These are phyloP conservation scores for Aspergillus sp. DNA, from an alignment of 2,329 filamentous ascomycete genomes.

Conservation along the genomic window DNA sequence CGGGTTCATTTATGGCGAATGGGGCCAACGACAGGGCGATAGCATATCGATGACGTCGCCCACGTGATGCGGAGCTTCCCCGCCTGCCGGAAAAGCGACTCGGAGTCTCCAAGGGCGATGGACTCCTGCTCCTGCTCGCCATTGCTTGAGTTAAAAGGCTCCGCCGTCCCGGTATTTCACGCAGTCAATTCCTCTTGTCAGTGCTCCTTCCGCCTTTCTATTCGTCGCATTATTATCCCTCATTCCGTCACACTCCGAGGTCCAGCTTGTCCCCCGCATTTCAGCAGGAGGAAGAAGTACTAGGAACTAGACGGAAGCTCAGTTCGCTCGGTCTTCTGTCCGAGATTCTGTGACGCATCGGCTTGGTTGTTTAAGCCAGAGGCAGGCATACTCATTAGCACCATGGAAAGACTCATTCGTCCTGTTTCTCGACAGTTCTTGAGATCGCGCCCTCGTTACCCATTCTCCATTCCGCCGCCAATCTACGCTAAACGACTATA, in stretches of 20 bases:
- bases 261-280: not conserved
- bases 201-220: not conserved
- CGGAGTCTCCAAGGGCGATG: not conserved
- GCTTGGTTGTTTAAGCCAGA: not conserved
- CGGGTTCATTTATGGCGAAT: not conserved
- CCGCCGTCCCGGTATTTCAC: not conserved
- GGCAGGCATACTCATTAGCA: not conserved
- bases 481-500: slow-evolving; percentile 39
- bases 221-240: not conserved
- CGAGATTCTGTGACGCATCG: slow-evolving; percentile 6
- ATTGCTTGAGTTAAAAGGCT: not conserved
- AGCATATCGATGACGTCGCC: slow-evolving; percentile 10
- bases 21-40: not conserved
- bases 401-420: slow-evolving; percentile 37
- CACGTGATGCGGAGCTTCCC: slow-evolving; percentile 19
- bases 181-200: not conserved
- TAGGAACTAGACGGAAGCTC: not conserved
- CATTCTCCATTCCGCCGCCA: slow-evolving; percentile 33
- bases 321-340: not conserved
- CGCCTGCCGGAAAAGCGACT: slow-evolving; percentile 9
- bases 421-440: slow-evolving; percentile 38
- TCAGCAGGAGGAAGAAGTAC: not conserved
- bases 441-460: slow-evolving; percentile 35
- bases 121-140: not conserved
- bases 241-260: not conserved